Percentiles rank a stretch among this genome's conserved stretches.
phyloP scores from a whole-genome alignment of 164 flowering plant genomes.

The Malania oleifera region DNA sequence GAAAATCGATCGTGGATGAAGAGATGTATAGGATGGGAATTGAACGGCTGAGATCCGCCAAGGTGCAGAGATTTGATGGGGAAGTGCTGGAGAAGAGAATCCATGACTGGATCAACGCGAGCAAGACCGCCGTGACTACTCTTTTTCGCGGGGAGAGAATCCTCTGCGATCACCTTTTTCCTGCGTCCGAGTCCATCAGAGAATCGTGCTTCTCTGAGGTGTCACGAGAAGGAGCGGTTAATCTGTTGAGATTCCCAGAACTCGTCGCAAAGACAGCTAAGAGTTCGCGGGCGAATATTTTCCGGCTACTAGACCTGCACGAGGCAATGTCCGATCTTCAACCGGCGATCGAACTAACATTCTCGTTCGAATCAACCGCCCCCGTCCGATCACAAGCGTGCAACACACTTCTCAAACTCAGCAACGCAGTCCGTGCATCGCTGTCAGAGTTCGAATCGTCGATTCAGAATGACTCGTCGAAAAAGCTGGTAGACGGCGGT shows the following conservation, averaged over 20 bases:
- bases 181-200: slow-evolving; percentile 26
- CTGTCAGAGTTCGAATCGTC: slow-evolving; percentile 39
- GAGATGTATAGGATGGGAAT: slow-evolving; percentile 24
- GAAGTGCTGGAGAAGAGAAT: slow-evolving; percentile 19
- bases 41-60: slow-evolving; percentile 14
- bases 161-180: slow-evolving; percentile 36
- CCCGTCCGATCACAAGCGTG: slow-evolving; percentile 32
- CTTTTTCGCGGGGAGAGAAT: slow-evolving; percentile 27
- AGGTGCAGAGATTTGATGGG: slow-evolving; percentile 19
- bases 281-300: slow-evolving; percentile 35
- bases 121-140: slow-evolving; percentile 19
- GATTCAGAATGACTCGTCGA: slow-evolving; percentile 42
- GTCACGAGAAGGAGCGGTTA: slow-evolving; percentile 29
- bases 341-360: slow-evolving; percentile 38
- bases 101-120: slow-evolving; percentile 25
- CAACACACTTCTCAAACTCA: slow-evolving; percentile 27
- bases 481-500: slow-evolving; percentile 37
- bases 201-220: slow-evolving; percentile 43
- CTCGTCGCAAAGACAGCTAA: slow-evolving; percentile 22
- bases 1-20: slow-evolving; percentile 30
- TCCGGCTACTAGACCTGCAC: slow-evolving; percentile 40
- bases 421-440: slow-evolving; percentile 26
- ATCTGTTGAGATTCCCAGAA: slow-evolving; percentile 42
- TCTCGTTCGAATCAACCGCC: slow-evolving; percentile 29
- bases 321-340: slow-evolving; percentile 31